These are phyloP conservation scores for Ascochyta pisi DNA, from an alignment of 2,329 filamentous ascomycete genomes.

Conservation along the genomic window DNA sequence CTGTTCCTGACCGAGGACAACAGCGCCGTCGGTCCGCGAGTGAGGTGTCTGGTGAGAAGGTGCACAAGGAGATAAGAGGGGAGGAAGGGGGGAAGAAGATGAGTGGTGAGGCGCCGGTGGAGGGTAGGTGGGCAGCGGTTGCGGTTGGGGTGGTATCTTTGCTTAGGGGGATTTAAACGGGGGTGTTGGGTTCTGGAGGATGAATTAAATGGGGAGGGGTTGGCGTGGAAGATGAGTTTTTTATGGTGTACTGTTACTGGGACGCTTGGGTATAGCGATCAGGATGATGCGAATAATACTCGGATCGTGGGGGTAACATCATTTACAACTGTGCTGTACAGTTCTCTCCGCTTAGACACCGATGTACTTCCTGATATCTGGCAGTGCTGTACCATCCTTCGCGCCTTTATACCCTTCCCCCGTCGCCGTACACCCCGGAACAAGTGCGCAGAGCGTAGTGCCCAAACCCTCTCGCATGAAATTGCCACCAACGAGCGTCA, in stretches of 20 bases:
- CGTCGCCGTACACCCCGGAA: conserved; percentile 1
- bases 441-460: conserved; percentile 5
- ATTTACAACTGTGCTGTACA: background rate
- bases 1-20: no score
- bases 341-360: background rate
- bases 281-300: no score
- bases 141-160: no score
- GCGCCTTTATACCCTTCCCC: conserved; percentile 6
- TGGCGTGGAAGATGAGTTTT: no score
- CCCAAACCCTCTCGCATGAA: conserved; percentile 6
- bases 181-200: no score
- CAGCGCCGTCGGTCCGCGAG: background rate
- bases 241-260: no score
- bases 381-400: background rate
- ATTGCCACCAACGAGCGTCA: conserved; percentile 5
- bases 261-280: background rate
- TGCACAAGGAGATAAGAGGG: background rate
- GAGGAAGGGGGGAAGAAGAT: background rate
- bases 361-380: background rate
- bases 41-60: background rate
- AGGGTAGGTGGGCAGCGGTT: no score
- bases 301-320: no score
- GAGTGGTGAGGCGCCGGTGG: no score
- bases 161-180: no score
- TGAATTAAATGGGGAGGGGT: no score